Evolutionary conservation across 306 rosid species (phyloP), one percentile per base, ranked within the genome.

Genomic region (Senna tora): DNA sequence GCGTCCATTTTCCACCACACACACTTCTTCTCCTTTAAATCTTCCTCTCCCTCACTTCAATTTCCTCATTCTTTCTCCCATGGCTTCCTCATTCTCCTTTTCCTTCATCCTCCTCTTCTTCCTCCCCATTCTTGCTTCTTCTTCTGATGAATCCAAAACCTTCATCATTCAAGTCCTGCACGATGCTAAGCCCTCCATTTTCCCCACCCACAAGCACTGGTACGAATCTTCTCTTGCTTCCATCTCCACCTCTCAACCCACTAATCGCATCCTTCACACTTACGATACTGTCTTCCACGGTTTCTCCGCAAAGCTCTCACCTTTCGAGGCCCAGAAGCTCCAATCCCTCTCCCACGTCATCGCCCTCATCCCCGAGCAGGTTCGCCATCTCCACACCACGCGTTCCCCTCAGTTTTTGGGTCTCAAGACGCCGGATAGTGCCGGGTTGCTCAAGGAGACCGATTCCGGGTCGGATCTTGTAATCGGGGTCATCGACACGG

Each of bases 381-480:
- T 86, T 5, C 91, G 97, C 34, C 83, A 46, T 8, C 77, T 81
- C 9, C 96, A 89, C 39, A 92, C 97, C 33, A 92, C 96, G 43
- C 91, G 96, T 33, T 92, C 97, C 7, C 97, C 93, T n/a, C 85
- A 89, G 64, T 92, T 92, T 50, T 65, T 92, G 30, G 97, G 97
- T 43, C 91, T 92, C 5, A 82, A 60, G 45, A 84, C 81, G 4
- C 74, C 91, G 13, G 96, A 84, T 76, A 78, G 77, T 0, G 82
- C 88, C 0, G 97, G 97, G 0, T 67, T 92, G 1, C 91, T 92
- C 14, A 89, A 84, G 73, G 93, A 92, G 65, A 80, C 97, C 0
- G 93, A 89, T 80, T 92, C 83, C 42, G 97, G 97, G 5, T 92
- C 97, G 2, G 97, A 92, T 85, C 96, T 92, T 2, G 97, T 92